These are phyloP conservation scores for Podospora australis DNA, from an alignment of 495 filamentous ascomycete species.

Conservation along the genomic window DNA sequence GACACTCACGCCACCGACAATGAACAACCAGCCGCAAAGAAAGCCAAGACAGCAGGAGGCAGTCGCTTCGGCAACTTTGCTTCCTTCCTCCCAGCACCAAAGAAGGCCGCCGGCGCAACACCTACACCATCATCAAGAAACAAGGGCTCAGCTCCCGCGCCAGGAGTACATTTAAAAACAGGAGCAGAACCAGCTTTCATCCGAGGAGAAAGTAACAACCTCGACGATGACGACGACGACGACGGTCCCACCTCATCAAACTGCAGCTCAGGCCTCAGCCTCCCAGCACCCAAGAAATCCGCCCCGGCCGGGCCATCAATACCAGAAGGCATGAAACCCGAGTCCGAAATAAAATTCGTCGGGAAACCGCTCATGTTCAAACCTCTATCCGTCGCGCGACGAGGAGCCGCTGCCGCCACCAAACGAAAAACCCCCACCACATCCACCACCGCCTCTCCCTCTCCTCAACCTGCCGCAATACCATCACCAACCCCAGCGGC, in stretches of 20 bases:
- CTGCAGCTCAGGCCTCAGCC: slow-evolving; percentile 10
- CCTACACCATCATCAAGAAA: slow-evolving; percentile 19
- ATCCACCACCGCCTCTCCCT: not conserved
- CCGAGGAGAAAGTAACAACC: slow-evolving; percentile 40
- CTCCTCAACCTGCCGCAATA: not conserved
- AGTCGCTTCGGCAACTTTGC: slow-evolving; percentile 71
- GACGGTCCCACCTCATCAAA: not conserved
- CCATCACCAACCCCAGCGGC: slow-evolving; percentile 1
- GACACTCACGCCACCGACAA: slow-evolving; percentile 40
- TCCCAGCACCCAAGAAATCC: slow-evolving; percentile 24
- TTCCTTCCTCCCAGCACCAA: slow-evolving; percentile 81
- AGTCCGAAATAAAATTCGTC: slow-evolving; percentile 57
- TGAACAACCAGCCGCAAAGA: slow-evolving; percentile 60
- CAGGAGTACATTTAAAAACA: slow-evolving; percentile 68
- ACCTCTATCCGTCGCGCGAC: slow-evolving; percentile 71
- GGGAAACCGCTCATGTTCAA: slow-evolving; percentile 83
- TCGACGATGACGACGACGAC: slow-evolving; percentile 11
- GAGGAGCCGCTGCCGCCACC: slow-evolving; percentile 35
- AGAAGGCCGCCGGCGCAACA: slow-evolving; percentile 35
- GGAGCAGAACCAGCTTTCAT: slow-evolving; percentile 72
- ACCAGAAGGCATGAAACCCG: slow-evolving; percentile 42
- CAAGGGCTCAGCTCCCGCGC: slow-evolving; percentile 33
- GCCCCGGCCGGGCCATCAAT: slow-evolving; percentile 30
- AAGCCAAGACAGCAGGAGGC: slow-evolving; percentile 45
- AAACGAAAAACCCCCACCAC: slow-evolving; percentile 11